phyloP scores from a whole-genome alignment of 352 stramenopile species.

The Globisporangium spinosum region DNA sequence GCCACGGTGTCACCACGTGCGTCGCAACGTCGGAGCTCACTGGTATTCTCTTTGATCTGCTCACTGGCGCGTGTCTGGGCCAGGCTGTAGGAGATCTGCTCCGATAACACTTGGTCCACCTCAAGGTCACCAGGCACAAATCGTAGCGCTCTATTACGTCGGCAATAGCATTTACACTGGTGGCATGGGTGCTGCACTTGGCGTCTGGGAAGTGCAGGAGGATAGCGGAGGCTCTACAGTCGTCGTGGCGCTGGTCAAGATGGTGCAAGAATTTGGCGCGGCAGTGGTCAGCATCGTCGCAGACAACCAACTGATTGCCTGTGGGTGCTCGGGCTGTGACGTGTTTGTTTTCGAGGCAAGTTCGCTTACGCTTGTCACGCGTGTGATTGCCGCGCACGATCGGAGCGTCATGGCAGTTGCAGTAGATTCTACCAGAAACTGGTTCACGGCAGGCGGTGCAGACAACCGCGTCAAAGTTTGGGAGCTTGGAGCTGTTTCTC shows the following conservation, averaged over 20 bases:
- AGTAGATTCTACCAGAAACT: slow-evolving; percentile 40
- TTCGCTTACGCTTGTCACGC: slow-evolving; percentile 39
- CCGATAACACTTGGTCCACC: slow-evolving; percentile 59
- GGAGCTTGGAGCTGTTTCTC: slow-evolving; percentile 31
- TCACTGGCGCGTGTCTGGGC: slow-evolving; percentile 58
- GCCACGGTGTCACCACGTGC: slow-evolving; percentile 59
- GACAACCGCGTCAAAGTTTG: slow-evolving; percentile 71
- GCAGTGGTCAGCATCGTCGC: slow-evolving; percentile 65
- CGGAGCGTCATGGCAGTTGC: slow-evolving; percentile 44
- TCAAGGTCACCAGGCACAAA: slow-evolving; percentile 60
- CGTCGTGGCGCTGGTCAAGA: slow-evolving; percentile 36
- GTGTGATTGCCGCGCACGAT: slow-evolving; percentile 50
- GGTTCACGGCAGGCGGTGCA: slow-evolving; percentile 48
- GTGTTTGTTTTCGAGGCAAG: slow-evolving; percentile 62
- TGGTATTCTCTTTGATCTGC: slow-evolving; percentile 56
- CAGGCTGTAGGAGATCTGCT: slow-evolving; percentile 60
- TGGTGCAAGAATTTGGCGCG: slow-evolving; percentile 71
- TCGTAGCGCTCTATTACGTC: slow-evolving; percentile 62
- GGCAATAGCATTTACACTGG: slow-evolving; percentile 66
- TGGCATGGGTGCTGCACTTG: slow-evolving; percentile 54
- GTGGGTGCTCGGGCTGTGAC: slow-evolving; percentile 62
- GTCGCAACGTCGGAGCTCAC: slow-evolving; percentile 46
- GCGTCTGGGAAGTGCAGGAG: slow-evolving; percentile 63
- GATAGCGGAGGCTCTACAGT: slow-evolving; percentile 48
- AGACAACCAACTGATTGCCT: slow-evolving; percentile 49